Conservation (phyloP, 345 rosid species). For the Corchorus capsularis region DNA sequence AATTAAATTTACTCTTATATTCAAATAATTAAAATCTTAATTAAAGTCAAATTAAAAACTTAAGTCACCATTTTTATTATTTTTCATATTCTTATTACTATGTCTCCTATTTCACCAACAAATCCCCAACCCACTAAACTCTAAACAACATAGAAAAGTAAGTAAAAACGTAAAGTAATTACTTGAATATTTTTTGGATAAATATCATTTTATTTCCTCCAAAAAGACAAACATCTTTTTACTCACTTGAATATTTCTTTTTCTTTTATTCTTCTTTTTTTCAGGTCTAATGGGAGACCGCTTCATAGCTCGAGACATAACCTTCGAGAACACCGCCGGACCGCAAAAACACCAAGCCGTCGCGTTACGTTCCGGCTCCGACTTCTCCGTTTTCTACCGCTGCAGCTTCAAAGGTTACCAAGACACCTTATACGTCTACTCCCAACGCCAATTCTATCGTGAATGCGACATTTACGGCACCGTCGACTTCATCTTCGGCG, state of each 20-base stretch:
- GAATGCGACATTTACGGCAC: constrained; percentile 77
- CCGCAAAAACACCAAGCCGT: constrained; percentile 84
- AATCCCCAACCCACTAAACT: neutral
- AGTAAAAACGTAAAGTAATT: neutral
- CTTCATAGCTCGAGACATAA: constrained; percentile 76
- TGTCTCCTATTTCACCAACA: constrained; percentile 11
- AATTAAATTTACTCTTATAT: neutral
- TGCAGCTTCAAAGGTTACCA: constrained; percentile 92
- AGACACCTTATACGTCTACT: constrained; percentile 81
- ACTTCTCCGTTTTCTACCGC: constrained; percentile 68
- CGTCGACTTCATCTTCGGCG: constrained; percentile 79
- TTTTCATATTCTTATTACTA: neutral
- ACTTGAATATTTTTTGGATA: neutral
- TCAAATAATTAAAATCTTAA: neutral
- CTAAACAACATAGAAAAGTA: neutral
- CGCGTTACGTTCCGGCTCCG: constrained; percentile 82
- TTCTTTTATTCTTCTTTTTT: neutral
- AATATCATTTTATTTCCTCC: neutral
- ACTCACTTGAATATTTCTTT: constrained; percentile 4
- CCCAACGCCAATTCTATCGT: constrained; percentile 83
- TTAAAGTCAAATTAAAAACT: neutral
- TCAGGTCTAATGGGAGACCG: constrained; percentile 68
- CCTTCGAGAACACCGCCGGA: constrained; percentile 90
- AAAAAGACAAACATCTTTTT: neutral
- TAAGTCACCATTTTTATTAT: neutral